Conservation (phyloP, 1,284 basidiomycete genomes). For the Ganoderma resinaceum region DNA sequence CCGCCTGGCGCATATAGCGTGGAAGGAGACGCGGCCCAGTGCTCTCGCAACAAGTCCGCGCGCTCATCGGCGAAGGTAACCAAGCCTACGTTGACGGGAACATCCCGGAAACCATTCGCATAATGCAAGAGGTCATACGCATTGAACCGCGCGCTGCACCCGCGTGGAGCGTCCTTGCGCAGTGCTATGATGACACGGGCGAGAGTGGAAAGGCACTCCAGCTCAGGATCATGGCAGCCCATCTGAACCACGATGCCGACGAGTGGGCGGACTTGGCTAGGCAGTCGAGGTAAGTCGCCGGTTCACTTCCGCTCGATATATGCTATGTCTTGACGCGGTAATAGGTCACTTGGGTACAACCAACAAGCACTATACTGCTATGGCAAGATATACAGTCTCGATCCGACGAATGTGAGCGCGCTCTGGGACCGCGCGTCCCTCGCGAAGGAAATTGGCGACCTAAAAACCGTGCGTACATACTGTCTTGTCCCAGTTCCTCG, state of each 20-base stretch:
- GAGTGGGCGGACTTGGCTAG: slow-evolving; percentile 86
- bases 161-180: slow-evolving; percentile 89
- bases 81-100: slow-evolving; percentile 84
- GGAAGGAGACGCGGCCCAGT: slow-evolving; percentile 55
- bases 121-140: slow-evolving; percentile 91
- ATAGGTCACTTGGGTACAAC: slow-evolving; percentile 57
- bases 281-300: slow-evolving; percentile 67
- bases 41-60: slow-evolving; percentile 79
- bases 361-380: slow-evolving; percentile 95
- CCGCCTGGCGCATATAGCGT: slow-evolving; percentile 66
- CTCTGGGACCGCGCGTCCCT: slow-evolving; percentile 92
- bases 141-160: slow-evolving; percentile 86
- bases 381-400: slow-evolving; percentile 81
- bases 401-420: slow-evolving; percentile 84
- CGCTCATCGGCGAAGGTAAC: slow-evolving; percentile 87
- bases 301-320: neutral
- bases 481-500: neutral
- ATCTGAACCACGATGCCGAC: slow-evolving; percentile 65
- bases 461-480: slow-evolving; percentile 59
- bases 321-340: neutral
- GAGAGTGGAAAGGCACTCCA: slow-evolving; percentile 81
- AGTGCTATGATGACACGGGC: slow-evolving; percentile 76
- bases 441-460: slow-evolving; percentile 78
- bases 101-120: slow-evolving; percentile 72
- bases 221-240: slow-evolving; percentile 89